These are phyloP conservation scores for Crithidia fasciculata DNA, from an alignment of 208 protist species.

Conservation along the genomic window DNA sequence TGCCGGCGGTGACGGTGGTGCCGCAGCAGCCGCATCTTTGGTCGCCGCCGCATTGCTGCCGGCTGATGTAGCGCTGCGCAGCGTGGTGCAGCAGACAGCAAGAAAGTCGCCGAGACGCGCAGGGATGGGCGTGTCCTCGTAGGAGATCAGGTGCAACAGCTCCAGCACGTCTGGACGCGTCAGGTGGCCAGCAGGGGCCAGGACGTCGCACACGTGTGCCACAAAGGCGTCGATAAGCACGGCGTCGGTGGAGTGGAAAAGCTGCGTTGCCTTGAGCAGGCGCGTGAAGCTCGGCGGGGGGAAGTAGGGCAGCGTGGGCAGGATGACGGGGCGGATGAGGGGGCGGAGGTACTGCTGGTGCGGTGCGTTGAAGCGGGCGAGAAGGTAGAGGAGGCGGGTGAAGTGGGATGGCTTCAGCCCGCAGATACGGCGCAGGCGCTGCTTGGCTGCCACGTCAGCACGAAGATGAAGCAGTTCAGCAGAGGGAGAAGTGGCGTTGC, in stretches of 20 bases:
- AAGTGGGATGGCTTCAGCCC: conserved; percentile 70
- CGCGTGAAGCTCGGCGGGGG: conserved; percentile 77
- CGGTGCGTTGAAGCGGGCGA: conserved; percentile 61
- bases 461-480: not conserved
- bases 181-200: conserved; percentile 22
- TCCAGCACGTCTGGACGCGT: conserved; percentile 36
- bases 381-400: conserved; percentile 67
- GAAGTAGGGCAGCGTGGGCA: conserved; percentile 58
- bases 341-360: conserved; percentile 86
- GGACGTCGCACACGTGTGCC: conserved; percentile 39
- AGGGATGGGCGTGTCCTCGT: conserved; percentile 27
- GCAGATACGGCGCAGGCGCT: conserved; percentile 41
- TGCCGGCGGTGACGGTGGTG: too few relatives aligned
- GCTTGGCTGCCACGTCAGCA: conserved; percentile 29
- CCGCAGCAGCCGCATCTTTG: not conserved
- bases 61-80: conserved; percentile 1
- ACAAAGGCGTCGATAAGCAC: conserved; percentile 65
- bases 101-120: conserved; percentile 28
- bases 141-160: conserved; percentile 33
- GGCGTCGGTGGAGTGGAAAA: conserved; percentile 52
- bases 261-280: conserved; percentile 53
- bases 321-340: conserved; percentile 49
- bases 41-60: not conserved
- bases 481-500: too few relatives aligned
- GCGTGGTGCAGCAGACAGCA: conserved; percentile 9